Evolutionary conservation across 495 filamentous ascomycete genomes (phyloP).

Genomic region (Talaromyces adpressus): DNA sequence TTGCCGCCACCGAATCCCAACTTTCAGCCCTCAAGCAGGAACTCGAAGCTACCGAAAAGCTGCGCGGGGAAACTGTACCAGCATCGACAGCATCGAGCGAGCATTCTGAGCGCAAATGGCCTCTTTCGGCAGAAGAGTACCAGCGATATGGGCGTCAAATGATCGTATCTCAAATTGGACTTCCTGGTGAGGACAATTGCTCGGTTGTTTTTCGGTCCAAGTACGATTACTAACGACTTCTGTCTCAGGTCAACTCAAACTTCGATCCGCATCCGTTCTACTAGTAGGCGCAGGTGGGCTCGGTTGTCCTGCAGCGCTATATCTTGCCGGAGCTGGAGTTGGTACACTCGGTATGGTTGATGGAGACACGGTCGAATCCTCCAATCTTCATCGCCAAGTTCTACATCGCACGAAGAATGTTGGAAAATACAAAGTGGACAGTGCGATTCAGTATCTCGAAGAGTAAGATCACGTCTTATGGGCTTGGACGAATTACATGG

Average conservation of each 20-base stretch:
- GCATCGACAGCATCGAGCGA: neutral
- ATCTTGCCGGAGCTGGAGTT: constrained; percentile 81
- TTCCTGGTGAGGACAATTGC: constrained; percentile 48
- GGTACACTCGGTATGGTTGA: constrained; percentile 81
- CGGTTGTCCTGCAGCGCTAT: constrained; percentile 85
- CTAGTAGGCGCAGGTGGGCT: constrained; percentile 90
- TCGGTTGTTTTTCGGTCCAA: neutral
- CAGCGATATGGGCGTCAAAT: constrained; percentile 86
- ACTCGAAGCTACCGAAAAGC: constrained; percentile 20
- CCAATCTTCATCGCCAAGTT: constrained; percentile 92
- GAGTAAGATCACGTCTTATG: constrained; percentile 35
- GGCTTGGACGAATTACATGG: neutral
- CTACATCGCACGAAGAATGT: constrained; percentile 64
- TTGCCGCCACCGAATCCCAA: constrained; percentile 30
- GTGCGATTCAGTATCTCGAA: constrained; percentile 59
- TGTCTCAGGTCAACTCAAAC: constrained; percentile 63
- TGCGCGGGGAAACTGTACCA: neutral
- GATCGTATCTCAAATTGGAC: constrained; percentile 78
- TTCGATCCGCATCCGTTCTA: constrained; percentile 64
- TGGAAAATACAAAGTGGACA: constrained; percentile 76
- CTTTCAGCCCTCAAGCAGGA: constrained; percentile 30
- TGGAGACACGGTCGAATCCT: constrained; percentile 78
- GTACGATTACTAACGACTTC: constrained; percentile 2
- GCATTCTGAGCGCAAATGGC: constrained; percentile 42
- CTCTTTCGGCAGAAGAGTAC: constrained; percentile 62